Conservation (phyloP, 306 rosid genomes). For the Erythrophleum fordii region DNA sequence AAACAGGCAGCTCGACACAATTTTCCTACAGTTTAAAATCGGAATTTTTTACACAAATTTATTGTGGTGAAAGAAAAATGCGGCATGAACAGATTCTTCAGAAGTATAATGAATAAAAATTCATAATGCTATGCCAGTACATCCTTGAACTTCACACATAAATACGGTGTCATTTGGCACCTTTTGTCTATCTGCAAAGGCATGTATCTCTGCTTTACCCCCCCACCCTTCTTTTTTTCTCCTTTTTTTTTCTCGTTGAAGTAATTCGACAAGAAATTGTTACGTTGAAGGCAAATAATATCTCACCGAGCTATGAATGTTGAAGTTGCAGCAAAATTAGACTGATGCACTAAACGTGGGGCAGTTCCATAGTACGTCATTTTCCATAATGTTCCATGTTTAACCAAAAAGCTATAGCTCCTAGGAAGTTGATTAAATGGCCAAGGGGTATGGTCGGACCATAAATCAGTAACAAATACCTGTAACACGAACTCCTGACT, state of each 20-base stretch:
- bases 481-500: conserved; percentile 38
- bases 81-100: no score
- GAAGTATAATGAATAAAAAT: neutral
- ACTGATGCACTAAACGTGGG: conserved; percentile 88
- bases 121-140: neutral
- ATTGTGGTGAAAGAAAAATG: neutral
- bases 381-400: conserved; percentile 89
- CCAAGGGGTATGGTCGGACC: conserved; percentile 99
- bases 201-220: neutral
- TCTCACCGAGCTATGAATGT: conserved; percentile 94
- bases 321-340: conserved; percentile 90
- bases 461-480: conserved; percentile 95
- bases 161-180: neutral
- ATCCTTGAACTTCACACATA: neutral
- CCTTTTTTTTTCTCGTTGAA: neutral
- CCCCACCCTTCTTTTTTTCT: neutral
- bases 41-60: neutral
- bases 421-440: conserved; percentile 95
- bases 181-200: neutral
- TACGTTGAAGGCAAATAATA: conserved; percentile 13
- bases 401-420: conserved; percentile 97
- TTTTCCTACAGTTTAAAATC: neutral
- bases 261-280: conserved; percentile 10
- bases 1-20: neutral
- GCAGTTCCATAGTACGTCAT: conserved; percentile 90